phyloP scores from a whole-genome alignment of 495 filamentous ascomycete genomes.

The Tuber calosporum region DNA sequence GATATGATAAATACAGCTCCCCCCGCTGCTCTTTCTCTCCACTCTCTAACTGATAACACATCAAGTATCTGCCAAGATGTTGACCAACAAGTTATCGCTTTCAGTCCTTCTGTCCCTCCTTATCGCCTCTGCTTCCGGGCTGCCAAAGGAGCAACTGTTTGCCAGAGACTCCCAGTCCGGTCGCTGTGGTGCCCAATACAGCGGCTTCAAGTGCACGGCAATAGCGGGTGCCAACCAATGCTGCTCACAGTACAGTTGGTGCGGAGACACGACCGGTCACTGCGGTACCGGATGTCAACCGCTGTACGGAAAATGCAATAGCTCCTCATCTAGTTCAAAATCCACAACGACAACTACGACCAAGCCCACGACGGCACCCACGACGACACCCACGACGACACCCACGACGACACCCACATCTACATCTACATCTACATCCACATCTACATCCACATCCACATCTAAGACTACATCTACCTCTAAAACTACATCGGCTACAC shows the following conservation, averaged over 20 bases:
- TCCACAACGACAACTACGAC: too few species aligned
- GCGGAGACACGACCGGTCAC: constrained; percentile 25
- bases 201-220: constrained; percentile 2
- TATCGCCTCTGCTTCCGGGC: background rate
- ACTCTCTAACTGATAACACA: background rate
- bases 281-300: constrained; percentile 36
- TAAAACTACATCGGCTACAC: background rate
- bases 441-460: background rate
- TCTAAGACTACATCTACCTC: background rate
- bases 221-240: constrained; percentile 7
- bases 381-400: constrained; percentile 7
- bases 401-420: background rate
- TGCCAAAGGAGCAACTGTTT: background rate
- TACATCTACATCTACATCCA: background rate
- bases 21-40: background rate
- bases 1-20: background rate
- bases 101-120: background rate
- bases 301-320: constrained; percentile 20
- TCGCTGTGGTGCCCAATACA: constrained; percentile 21
- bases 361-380: background rate
- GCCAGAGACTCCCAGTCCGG: constrained; percentile 14
- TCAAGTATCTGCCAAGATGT: background rate
- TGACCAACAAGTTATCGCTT: background rate
- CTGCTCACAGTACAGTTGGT: constrained; percentile 32
- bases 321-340: background rate